These are phyloP conservation scores for Peronospora destructor DNA, from an alignment of 352 stramenopile genomes.

Conservation along the genomic window DNA sequence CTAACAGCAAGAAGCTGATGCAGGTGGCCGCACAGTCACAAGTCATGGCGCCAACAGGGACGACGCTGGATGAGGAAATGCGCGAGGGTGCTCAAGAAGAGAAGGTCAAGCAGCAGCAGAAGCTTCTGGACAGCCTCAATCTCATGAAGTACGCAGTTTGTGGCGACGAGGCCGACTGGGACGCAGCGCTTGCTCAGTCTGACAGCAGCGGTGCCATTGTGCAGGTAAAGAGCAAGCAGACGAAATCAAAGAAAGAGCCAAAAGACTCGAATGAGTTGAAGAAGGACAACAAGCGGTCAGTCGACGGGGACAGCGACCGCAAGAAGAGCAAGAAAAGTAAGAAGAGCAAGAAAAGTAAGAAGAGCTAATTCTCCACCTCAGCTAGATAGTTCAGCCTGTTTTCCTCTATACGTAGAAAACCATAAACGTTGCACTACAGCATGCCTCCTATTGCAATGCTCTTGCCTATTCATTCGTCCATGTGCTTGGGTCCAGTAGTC, in stretches of 20 bases:
- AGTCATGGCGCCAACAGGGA: constrained; percentile 72
- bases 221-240: constrained; percentile 83
- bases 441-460: too few species aligned
- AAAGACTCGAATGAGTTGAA: constrained; percentile 77
- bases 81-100: constrained; percentile 68
- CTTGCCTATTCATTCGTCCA: too few species aligned
- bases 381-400: constrained; percentile 21
- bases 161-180: constrained; percentile 91
- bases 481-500: constrained; percentile 13
- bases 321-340: constrained; percentile 53
- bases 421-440: too few species aligned
- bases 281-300: constrained; percentile 34
- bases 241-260: constrained; percentile 54
- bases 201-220: constrained; percentile 39
- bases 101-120: constrained; percentile 74
- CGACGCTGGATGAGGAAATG: constrained; percentile 79
- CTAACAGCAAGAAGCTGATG: constrained; percentile 47
- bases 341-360: constrained; percentile 35
- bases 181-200: constrained; percentile 43
- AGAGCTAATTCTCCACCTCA: constrained; percentile 55
- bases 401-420: constrained; percentile 19
- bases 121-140: constrained; percentile 83
- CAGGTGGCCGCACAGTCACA: constrained; percentile 51
- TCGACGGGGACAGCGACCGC: constrained; percentile 37
- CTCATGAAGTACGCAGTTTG: constrained; percentile 95